Evolutionary conservation across 768 basidiomycete genomes (phyloP).

Genomic region (Kwoniella dendrophila): DNA sequence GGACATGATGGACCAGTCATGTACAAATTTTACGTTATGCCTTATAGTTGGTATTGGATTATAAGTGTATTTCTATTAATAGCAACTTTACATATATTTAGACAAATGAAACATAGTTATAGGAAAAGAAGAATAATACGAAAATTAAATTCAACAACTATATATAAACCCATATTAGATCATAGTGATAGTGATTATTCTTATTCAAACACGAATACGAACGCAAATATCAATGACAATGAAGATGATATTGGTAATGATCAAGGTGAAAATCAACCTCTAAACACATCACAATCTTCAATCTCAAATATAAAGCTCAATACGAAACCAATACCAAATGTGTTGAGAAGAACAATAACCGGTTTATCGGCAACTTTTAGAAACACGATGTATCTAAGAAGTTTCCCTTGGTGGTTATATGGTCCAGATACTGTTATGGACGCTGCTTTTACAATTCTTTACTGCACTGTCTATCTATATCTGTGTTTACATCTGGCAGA

Average conservation of each 20-base stretch:
- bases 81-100: conserved; percentile 5
- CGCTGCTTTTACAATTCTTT: conserved; percentile 32
- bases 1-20: conserved; percentile 4
- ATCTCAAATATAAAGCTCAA: neutral
- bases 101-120: conserved; percentile 11
- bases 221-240: neutral
- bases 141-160: neutral
- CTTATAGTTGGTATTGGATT: conserved; percentile 21
- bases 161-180: conserved; percentile 10
- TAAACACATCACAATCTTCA: neutral
- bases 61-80: conserved; percentile 3
- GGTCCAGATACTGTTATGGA: conserved; percentile 39
- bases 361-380: conserved; percentile 24
- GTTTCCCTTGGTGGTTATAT: conserved; percentile 39
- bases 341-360: neutral
- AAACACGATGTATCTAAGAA: conserved; percentile 34
- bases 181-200: no score
- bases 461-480: conserved; percentile 24
- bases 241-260: neutral
- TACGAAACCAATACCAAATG: neutral
- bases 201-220: no score
- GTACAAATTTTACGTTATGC: conserved; percentile 10
- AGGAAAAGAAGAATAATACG: conserved; percentile 5
- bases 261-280: neutral
- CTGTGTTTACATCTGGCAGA: conserved; percentile 14